Conservation (phyloP, 176 grass and related monocot genomes). For the Ensete ventricosum region DNA sequence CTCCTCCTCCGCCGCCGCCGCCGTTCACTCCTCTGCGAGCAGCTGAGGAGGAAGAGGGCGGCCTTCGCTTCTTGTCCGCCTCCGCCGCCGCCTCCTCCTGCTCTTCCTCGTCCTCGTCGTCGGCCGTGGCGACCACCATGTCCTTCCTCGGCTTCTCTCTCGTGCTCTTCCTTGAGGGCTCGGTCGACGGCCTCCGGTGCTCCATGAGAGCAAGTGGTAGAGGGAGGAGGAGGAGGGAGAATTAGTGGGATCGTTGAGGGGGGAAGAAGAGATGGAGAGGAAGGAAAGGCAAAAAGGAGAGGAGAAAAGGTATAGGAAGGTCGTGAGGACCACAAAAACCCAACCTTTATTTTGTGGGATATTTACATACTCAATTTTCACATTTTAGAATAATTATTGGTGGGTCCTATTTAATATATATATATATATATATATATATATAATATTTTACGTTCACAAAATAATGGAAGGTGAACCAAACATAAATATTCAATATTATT, state of each 20-base stretch:
- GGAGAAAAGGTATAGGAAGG: not conserved
- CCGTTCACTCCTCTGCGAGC: slow-evolving; percentile 13
- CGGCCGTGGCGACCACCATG: slow-evolving; percentile 8
- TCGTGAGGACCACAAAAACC: not conserved
- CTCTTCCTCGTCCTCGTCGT: slow-evolving; percentile 6
- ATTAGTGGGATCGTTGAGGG: not conserved
- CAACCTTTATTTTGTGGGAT: too few species aligned
- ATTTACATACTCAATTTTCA: too few species aligned
- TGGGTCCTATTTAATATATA: too few species aligned
- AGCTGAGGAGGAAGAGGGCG: not conserved
- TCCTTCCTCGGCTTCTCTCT: not conserved
- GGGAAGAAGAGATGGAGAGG: not conserved
- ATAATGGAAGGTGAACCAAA: too few species aligned
- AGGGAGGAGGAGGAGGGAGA: slow-evolving; percentile 8
- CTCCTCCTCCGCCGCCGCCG: not conserved
- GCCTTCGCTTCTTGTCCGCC: slow-evolving; percentile 24
- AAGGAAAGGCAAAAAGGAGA: not conserved
- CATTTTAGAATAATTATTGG: too few species aligned
- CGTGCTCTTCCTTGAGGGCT: slow-evolving; percentile 14
- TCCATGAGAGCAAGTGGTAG: slow-evolving; percentile 1
- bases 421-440: too few species aligned
- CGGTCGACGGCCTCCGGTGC: slow-evolving; percentile 16
- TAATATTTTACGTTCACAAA: too few species aligned
- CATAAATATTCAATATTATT: too few species aligned
- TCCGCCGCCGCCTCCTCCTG: slow-evolving; percentile 1